Evolutionary conservation across 257 asterid species (phyloP).

Genomic region (Lavandula angustifolia): DNA sequence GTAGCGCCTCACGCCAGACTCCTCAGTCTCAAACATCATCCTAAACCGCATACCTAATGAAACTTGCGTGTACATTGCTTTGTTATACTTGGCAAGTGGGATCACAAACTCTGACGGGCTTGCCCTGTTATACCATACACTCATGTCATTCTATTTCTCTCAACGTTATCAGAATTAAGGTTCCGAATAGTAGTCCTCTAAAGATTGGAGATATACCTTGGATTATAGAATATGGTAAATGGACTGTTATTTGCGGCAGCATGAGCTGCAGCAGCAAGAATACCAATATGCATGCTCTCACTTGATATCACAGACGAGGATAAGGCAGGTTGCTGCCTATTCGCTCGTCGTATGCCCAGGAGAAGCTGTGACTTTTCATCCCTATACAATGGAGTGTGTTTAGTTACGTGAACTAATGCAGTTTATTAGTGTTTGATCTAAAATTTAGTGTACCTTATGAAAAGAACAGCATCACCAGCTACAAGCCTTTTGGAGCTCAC

Average conservation of each 20-base stretch:
- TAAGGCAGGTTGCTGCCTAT: constrained; percentile 79
- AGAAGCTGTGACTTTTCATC: constrained; percentile 91
- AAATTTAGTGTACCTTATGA: constrained; percentile 64
- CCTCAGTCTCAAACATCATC: constrained; percentile 99
- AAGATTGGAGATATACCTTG: constrained; percentile 51
- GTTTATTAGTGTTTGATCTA: constrained; percentile 8
- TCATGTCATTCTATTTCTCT: neutral
- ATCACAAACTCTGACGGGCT: constrained; percentile 93
- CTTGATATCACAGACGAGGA: constrained; percentile 93
- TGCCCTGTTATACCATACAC: constrained; percentile 56
- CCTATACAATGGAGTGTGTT: constrained; percentile 41
- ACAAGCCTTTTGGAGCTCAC: constrained; percentile 86
- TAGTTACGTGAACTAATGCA: constrained; percentile 26
- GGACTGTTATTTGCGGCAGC: constrained; percentile 96
- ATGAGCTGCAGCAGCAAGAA: constrained; percentile 99
- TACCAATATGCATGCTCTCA: constrained; percentile 97
- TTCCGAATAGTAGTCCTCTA: constrained; percentile 2
- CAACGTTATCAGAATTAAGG: neutral
- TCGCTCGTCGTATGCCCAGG: constrained; percentile 78
- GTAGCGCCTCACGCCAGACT: constrained; percentile 87
- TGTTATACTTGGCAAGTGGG: constrained; percentile 87
- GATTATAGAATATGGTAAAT: constrained; percentile 85
- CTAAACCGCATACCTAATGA: constrained; percentile 93
- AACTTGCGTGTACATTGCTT: constrained; percentile 86
- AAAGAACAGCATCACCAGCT: constrained; percentile 94